These are phyloP conservation scores for Dictyophora rubrovolvata DNA, from an alignment of 768 basidiomycete genomes.

Conservation along the genomic window DNA sequence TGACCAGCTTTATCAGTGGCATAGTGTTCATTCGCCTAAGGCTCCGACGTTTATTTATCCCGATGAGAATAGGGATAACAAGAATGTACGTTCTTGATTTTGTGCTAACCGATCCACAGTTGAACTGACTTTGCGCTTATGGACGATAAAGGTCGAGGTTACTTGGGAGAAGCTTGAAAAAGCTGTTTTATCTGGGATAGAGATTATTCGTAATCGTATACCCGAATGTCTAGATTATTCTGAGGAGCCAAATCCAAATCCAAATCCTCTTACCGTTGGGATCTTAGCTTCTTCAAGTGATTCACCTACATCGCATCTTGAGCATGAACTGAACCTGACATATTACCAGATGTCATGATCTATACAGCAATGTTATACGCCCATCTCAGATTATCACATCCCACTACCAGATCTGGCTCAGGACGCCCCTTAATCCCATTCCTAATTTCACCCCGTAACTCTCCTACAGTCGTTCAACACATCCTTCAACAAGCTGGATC, in stretches of 20 bases:
- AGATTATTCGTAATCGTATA: slow-evolving; percentile 1
- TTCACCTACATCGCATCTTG: background rate
- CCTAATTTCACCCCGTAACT: slow-evolving; percentile 26
- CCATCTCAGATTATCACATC: slow-evolving; percentile 5
- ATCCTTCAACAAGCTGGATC: slow-evolving; percentile 15
- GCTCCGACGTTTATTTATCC: background rate
- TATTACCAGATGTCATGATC: background rate
- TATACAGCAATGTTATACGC: background rate
- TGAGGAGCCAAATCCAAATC: background rate
- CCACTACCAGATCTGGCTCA: background rate
- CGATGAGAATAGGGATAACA: background rate
- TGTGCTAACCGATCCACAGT: background rate
- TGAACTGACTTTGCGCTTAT: background rate
- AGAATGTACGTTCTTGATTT: background rate
- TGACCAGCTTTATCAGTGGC: slow-evolving; percentile 7
- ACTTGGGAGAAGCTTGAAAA: background rate
- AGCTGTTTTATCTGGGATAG: background rate
- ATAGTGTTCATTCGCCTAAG: background rate
- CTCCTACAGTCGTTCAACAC: slow-evolving; percentile 25
- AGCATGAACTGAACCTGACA: background rate
- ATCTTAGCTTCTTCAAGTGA: slow-evolving; percentile 1
- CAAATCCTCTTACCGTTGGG: background rate
- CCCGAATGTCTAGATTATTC: background rate
- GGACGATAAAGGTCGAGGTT: background rate
- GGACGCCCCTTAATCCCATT: slow-evolving; percentile 18